Evolutionary conservation across 257 asterid species (phyloP).

Genomic region (Nicotiana noctiflora): DNA sequence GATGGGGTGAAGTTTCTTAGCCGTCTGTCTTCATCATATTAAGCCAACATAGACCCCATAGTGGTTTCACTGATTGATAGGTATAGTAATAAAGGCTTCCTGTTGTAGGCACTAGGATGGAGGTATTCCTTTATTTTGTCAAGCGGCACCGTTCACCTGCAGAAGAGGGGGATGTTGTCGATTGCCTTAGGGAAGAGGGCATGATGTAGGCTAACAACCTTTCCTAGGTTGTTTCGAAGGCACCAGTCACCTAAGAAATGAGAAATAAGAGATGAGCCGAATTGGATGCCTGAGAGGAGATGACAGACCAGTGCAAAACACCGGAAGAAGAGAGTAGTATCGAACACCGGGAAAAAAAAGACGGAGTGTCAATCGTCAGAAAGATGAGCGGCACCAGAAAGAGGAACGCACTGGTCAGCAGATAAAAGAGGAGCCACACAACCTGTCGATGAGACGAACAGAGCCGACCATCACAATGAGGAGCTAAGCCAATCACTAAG

Average conservation of each 20-base stretch:
- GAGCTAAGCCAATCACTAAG: neutral
- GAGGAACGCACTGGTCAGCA: neutral
- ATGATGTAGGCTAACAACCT: neutral
- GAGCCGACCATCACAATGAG: neutral
- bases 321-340: neutral
- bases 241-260: neutral
- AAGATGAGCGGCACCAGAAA: neutral
- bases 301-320: neutral
- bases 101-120: too few relatives aligned
- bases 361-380: too few relatives aligned
- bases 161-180: neutral
- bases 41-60: too few relatives aligned
- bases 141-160: neutral
- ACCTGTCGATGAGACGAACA: neutral
- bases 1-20: neutral
- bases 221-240: too few relatives aligned
- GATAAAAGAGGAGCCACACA: neutral
- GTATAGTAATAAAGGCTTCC: too few relatives aligned
- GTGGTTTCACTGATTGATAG: too few relatives aligned
- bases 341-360: neutral
- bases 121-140: too few relatives aligned
- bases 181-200: neutral
- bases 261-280: neutral
- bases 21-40: neutral
- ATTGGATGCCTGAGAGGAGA: neutral